phyloP scores from a whole-genome alignment of 257 asterid species.

The Perilla frutescens region DNA sequence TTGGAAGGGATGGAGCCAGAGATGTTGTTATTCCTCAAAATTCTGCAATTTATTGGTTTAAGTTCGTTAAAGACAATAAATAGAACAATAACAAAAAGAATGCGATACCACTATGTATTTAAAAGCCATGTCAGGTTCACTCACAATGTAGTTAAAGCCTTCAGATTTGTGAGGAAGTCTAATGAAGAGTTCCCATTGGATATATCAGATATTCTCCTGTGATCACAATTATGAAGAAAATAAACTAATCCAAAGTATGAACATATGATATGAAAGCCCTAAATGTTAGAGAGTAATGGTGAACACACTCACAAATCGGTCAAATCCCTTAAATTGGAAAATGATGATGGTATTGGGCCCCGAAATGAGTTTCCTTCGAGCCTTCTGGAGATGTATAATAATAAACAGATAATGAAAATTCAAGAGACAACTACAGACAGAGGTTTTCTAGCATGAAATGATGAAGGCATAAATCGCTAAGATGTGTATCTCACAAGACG shows the following conservation, averaged over 20 bases:
- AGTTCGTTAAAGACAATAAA: constrained; percentile 5
- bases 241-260: not conserved
- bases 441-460: constrained; percentile 8
- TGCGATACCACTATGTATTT: not conserved
- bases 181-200: constrained; percentile 68
- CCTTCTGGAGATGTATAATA: constrained; percentile 51
- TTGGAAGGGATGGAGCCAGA: constrained; percentile 73
- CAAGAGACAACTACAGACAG: not conserved
- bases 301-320: constrained; percentile 61
- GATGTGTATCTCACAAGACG: constrained; percentile 39
- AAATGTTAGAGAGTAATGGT: not conserved
- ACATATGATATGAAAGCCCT: constrained; percentile 2
- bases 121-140: constrained; percentile 29
- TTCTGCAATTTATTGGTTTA: constrained; percentile 42
- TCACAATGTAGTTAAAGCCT: constrained; percentile 62
- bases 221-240: constrained; percentile 1
- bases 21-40: constrained; percentile 72
- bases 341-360: constrained; percentile 75
- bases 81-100: not conserved
- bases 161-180: constrained; percentile 60
- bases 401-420: constrained; percentile 17
- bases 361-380: constrained; percentile 71
- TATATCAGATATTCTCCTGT: constrained; percentile 80
- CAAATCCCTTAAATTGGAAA: constrained; percentile 65
- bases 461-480: not conserved